phyloP scores from a whole-genome alignment of 352 stramenopile species.

The Globisporangium okanoganense region DNA sequence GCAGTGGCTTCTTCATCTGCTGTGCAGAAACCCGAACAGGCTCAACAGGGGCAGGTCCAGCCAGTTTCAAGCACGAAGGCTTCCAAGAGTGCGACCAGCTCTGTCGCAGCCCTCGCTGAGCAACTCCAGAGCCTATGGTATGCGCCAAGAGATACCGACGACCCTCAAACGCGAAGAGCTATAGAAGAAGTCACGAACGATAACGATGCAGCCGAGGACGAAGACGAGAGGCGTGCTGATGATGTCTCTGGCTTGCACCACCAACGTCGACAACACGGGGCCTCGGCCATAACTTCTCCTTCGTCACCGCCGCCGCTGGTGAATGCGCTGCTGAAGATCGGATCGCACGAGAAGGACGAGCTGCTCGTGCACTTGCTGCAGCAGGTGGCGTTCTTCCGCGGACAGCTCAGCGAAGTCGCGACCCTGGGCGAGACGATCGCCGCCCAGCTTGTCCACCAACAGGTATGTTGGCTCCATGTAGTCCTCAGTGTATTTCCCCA shows the following conservation, averaged over 20 bases:
- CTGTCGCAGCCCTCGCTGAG: slow-evolving; percentile 21
- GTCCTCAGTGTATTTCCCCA: not conserved
- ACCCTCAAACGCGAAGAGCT: not conserved
- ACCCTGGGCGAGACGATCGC: slow-evolving; percentile 63
- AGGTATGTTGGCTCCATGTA: slow-evolving; percentile 22
- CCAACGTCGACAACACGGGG: not conserved
- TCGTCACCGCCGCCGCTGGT: not conserved
- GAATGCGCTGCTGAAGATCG: slow-evolving; percentile 45
- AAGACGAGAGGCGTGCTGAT: not conserved
- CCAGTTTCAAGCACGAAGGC: not conserved
- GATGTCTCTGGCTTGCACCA: not conserved
- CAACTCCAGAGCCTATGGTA: slow-evolving; percentile 27
- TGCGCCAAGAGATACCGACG: not conserved
- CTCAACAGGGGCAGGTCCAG: not conserved
- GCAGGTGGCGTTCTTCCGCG: slow-evolving; percentile 30
- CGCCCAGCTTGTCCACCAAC: slow-evolving; percentile 59
- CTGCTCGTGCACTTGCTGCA: slow-evolving; percentile 47
- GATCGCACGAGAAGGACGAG: slow-evolving; percentile 46
- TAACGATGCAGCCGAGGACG: too few relatives aligned
- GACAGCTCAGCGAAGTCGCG: slow-evolving; percentile 44
- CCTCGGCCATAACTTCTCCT: not conserved
- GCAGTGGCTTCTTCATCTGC: not conserved
- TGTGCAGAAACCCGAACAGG: not conserved
- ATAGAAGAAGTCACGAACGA: not conserved
- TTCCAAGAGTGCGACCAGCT: not conserved